Conservation (phyloP, 768 basidiomycete species). For the Leccinum arenicola region DNA sequence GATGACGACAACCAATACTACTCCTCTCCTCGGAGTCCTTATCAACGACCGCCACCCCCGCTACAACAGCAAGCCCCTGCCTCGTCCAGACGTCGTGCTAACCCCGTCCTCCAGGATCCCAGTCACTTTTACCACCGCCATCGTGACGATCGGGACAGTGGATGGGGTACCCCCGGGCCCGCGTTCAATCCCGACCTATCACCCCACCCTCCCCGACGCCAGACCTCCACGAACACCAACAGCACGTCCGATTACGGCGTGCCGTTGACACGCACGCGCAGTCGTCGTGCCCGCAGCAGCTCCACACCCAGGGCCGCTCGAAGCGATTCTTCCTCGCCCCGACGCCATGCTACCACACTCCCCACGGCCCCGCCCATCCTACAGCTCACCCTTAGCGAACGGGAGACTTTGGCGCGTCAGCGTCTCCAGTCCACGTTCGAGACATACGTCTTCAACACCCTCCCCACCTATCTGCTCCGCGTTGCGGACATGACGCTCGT, state of each 20-base stretch:
- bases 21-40: not conserved
- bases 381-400: slow-evolving; percentile 22
- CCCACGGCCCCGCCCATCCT: slow-evolving; percentile 13
- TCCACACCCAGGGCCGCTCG: slow-evolving; percentile 15
- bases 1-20: slow-evolving; percentile 17
- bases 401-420: slow-evolving; percentile 21
- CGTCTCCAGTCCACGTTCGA: slow-evolving; percentile 24
- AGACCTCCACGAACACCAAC: slow-evolving; percentile 18
- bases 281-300: slow-evolving; percentile 18
- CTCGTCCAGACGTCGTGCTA: slow-evolving; percentile 17
- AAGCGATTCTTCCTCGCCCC: slow-evolving; percentile 20
- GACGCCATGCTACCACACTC: slow-evolving; percentile 17
- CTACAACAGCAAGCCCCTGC: slow-evolving; percentile 4
- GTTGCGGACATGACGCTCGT: slow-evolving; percentile 21
- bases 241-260: slow-evolving; percentile 16
- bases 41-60: slow-evolving; percentile 4
- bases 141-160: slow-evolving; percentile 21
- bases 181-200: slow-evolving; percentile 6
- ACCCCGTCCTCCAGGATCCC: slow-evolving; percentile 9
- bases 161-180: slow-evolving; percentile 11
- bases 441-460: slow-evolving; percentile 23
- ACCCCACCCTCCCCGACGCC: slow-evolving; percentile 18
- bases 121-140: slow-evolving; percentile 17
- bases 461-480: slow-evolving; percentile 26
- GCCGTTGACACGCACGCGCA: slow-evolving; percentile 9